Percentiles rank a stretch among this genome's conserved stretches.
Conservation (phyloP, 805 yeast genomes). For the Wickerhamomyces bisporus region DNA sequence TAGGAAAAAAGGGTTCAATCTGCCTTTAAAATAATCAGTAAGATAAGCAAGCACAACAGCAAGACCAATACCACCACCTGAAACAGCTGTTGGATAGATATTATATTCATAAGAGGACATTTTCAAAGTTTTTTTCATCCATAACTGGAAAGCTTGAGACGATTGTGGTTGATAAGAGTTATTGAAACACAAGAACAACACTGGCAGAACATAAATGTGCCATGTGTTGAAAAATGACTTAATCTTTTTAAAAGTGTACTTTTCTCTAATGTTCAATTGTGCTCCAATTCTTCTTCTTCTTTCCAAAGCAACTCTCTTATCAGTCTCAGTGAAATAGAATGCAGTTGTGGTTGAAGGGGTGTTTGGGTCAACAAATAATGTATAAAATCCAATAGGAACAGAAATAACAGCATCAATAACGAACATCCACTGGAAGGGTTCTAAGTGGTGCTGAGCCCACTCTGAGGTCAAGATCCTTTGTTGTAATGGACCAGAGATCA, state of each 20-base stretch:
- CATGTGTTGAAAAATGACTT: conserved; percentile 40
- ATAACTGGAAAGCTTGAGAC: conserved; percentile 40
- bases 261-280: conserved; percentile 36
- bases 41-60: conserved; percentile 33
- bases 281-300: conserved; percentile 39
- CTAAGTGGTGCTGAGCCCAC: conserved; percentile 15
- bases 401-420: conserved; percentile 35
- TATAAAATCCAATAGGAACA: conserved; percentile 38
- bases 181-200: conserved; percentile 17
- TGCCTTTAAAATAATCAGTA: conserved; percentile 33
- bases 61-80: conserved; percentile 35
- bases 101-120: conserved; percentile 33
- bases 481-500: conserved; percentile 33
- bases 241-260: conserved; percentile 36
- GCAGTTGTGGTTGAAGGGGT: conserved; percentile 36
- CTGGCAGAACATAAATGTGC: conserved; percentile 44
- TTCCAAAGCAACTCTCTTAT: conserved; percentile 39
- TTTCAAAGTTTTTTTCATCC: conserved; percentile 37
- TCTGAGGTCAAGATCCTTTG: conserved; percentile 22
- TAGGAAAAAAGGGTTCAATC: conserved; percentile 32
- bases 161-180: conserved; percentile 24
- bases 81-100: conserved; percentile 35
- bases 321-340: conserved; percentile 34
- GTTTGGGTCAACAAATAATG: conserved; percentile 36
- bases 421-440: conserved; percentile 39